These are phyloP conservation scores for Mycena pura DNA, from an alignment of 768 basidiomycete species.

Conservation along the genomic window DNA sequence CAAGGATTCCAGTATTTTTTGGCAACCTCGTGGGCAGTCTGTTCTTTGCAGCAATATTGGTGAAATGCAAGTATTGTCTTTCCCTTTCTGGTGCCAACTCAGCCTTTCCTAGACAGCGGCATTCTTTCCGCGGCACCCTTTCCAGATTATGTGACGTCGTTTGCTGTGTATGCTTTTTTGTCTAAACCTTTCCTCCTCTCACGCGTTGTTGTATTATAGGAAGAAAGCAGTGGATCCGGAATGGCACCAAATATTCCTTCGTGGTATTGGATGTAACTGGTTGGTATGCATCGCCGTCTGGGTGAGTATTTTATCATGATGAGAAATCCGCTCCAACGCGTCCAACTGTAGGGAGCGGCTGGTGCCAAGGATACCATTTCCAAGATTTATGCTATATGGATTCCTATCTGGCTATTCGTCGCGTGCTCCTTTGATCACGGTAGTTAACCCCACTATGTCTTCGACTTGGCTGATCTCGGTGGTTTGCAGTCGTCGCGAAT, in stretches of 20 bases:
- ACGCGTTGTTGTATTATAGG: constrained; percentile 39
- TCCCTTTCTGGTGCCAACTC: not conserved
- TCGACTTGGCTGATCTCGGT: not conserved
- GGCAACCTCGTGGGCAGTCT: constrained; percentile 74
- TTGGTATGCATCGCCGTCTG: constrained; percentile 76
- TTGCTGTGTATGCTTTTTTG: constrained; percentile 60
- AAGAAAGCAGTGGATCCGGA: constrained; percentile 67
- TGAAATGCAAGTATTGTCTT: constrained; percentile 56
- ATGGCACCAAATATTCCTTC: constrained; percentile 77
- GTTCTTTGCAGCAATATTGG: constrained; percentile 71
- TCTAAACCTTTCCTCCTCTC: not conserved
- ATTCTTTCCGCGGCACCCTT: constrained; percentile 68
- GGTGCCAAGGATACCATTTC: constrained; percentile 72
- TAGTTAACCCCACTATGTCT: constrained; percentile 31
- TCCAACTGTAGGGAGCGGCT: constrained; percentile 73
- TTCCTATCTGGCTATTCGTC: constrained; percentile 81
- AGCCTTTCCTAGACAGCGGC: constrained; percentile 55
- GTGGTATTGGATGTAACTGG: constrained; percentile 82
- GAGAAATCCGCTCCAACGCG: too few relatives aligned
- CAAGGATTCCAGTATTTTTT: constrained; percentile 57
- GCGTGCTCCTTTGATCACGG: constrained; percentile 77
- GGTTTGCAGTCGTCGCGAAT: constrained; percentile 65
- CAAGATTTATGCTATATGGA: constrained; percentile 74
- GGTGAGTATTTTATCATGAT: constrained; percentile 48
- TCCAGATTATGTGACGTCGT: constrained; percentile 53